A percentile compares a stretch with the other conserved stretches of the same genome.
phyloP scores from a whole-genome alignment of 768 basidiomycete species.

The Tulasnella sp. region DNA sequence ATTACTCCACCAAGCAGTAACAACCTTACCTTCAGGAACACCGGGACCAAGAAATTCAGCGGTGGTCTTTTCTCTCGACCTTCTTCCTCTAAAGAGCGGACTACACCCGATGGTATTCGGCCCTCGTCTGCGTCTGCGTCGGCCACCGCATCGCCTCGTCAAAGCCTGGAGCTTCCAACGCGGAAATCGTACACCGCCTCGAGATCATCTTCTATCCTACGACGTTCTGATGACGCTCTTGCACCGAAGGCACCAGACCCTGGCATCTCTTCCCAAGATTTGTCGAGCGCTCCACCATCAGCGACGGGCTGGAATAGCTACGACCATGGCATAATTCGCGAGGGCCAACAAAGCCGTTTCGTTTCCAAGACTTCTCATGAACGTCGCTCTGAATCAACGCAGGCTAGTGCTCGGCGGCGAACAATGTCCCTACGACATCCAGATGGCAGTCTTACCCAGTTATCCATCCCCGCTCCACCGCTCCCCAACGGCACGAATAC shows the following conservation, averaged over 20 bases:
- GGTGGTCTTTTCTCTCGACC: conserved; percentile 8
- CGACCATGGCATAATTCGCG: not conserved
- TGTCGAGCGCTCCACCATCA: not conserved
- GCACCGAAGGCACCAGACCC: not conserved
- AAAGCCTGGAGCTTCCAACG: not conserved
- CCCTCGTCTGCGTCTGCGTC: not conserved
- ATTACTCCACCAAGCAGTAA: not conserved
- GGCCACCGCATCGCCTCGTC: not conserved
- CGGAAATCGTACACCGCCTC: not conserved
- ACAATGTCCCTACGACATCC: not conserved
- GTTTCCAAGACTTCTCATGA: not conserved
- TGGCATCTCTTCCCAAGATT: not conserved
- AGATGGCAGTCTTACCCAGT: not conserved
- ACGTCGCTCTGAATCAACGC: not conserved
- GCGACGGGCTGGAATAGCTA: not conserved
- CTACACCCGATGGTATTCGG: not conserved
- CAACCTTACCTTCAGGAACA: not conserved
- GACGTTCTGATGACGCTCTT: not conserved
- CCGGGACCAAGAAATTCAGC: not conserved
- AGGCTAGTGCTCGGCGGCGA: not conserved
- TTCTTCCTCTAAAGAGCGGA: not conserved
- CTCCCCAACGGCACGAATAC: not conserved
- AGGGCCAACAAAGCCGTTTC: not conserved
- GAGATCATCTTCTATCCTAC: not conserved
- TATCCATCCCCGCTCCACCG: not conserved